A percentile compares a stretch with the other conserved stretches of the same genome.
Evolutionary conservation across 2,329 filamentous ascomycete genomes (phyloP).

Genomic region (Tetracladium maxilliforme): DNA sequence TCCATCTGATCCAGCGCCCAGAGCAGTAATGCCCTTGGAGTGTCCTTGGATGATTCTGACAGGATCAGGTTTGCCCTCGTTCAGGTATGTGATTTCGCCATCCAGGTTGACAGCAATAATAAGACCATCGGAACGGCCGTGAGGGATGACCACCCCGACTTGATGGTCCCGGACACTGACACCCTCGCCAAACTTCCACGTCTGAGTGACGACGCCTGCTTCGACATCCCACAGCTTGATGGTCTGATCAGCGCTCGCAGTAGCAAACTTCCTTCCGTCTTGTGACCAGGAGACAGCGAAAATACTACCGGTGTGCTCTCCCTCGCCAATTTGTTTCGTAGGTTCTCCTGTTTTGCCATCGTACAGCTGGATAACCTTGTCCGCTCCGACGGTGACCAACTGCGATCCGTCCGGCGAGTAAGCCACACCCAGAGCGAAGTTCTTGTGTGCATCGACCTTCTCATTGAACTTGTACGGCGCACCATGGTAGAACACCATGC

Average conservation of each 20-base stretch:
- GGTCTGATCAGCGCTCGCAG: conserved; percentile 85
- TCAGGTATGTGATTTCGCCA: conserved; percentile 82
- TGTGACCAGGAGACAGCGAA: conserved; percentile 83
- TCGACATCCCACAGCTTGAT: conserved; percentile 91
- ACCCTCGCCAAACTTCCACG: conserved; percentile 74
- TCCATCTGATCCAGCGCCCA: conserved; percentile 36
- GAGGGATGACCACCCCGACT: conserved; percentile 84
- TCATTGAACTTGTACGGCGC: conserved; percentile 91
- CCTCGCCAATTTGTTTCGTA: conserved; percentile 61
- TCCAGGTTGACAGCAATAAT: conserved; percentile 81
- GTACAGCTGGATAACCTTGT: conserved; percentile 84
- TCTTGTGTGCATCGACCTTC: conserved; percentile 68
- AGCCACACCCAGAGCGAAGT: conserved; percentile 75
- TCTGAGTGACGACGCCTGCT: conserved; percentile 59
- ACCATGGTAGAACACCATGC: conserved; percentile 83
- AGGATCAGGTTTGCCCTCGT: conserved; percentile 55
- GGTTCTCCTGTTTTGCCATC: conserved; percentile 91
- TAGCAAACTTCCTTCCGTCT: conserved; percentile 77
- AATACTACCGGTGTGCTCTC: conserved; percentile 83
- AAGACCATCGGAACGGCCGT: conserved; percentile 67
- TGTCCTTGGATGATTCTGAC: conserved; percentile 69
- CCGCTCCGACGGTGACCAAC: conserved; percentile 83
- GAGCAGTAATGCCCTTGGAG: conserved; percentile 77
- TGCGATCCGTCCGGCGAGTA: conserved; percentile 79
- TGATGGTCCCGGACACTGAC: conserved; percentile 74